These are phyloP conservation scores for Ophiostoma australiae DNA, from an alignment of 2,329 filamentous ascomycete genomes.

Conservation along the genomic window DNA sequence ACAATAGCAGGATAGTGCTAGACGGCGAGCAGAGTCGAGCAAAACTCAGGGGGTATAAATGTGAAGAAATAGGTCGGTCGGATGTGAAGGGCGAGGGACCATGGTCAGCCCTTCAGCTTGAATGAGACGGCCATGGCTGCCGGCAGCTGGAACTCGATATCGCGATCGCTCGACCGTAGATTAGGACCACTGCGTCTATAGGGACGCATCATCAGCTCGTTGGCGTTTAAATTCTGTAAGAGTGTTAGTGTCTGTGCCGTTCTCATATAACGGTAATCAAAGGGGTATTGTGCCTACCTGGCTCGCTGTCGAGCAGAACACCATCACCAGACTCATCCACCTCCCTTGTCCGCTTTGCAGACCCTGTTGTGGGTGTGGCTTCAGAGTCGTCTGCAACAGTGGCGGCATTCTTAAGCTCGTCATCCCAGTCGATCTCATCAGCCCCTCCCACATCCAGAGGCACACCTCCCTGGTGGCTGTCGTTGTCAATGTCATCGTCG, in stretches of 20 bases:
- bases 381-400: constrained; percentile 22
- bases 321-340: constrained; percentile 27
- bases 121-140: background rate
- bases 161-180: background rate
- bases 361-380: constrained; percentile 28
- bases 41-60: background rate
- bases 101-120: background rate
- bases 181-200: background rate
- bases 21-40: background rate
- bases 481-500: background rate
- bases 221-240: constrained; percentile 47
- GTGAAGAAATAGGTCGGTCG: background rate
- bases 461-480: constrained; percentile 10
- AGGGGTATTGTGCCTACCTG: constrained; percentile 34
- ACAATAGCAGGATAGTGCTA: background rate
- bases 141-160: background rate
- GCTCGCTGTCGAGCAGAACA: constrained; percentile 29
- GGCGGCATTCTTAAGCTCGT: constrained; percentile 35
- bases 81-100: background rate
- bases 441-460: constrained; percentile 3
- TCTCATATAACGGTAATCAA: background rate
- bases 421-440: constrained; percentile 38
- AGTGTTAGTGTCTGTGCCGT: background rate
- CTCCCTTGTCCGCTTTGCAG: constrained; percentile 34
- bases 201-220: constrained; percentile 36